Base-by-base conservation (phyloP, 345 rosid genomes). In the Draba incana region DNA sequence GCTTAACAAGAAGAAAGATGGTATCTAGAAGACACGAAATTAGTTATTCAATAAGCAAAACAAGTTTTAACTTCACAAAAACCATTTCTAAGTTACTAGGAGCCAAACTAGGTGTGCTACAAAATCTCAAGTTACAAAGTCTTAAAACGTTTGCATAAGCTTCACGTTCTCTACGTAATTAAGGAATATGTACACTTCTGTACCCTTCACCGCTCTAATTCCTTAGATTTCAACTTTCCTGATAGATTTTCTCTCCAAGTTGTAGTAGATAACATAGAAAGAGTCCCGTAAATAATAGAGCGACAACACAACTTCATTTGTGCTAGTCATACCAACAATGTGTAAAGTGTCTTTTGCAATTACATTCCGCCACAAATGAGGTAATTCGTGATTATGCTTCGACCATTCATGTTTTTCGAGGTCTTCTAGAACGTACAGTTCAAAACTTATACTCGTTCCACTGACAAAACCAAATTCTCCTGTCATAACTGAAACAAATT, bases 81-180 rank as follows among this genome's bases (percentile, higher is more conserved):
- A 0, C 2, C 2, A 8, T 35, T 3, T 8, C 39, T n/a, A 35
- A 1, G 39, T 8, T 35, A 10, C 10, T 35, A 35, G 8, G 39
- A 35, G 39, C 39, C 10, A 35, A 35, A 7, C 10, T 35, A 35
- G 8, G 2, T 1, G 8, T 35, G 38, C 38, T 7, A 35, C 38
- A 6, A 35, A 35, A 35, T 35, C 38, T 35, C 38, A 35, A 35
- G 2, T 11, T 57, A 23, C 6, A 38, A 57, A 7, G 24, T 57
- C 30, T 30, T 57, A 38, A 1, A 38, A 23, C 31, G 41, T 12
- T 20, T 57, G 1, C 45, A 37, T 10, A 38, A 57, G 55, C 44
- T 62, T 62, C 30, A 62, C 55, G 20, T 62, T 25, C 2, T 62
- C 67, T 2, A 47, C 55, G 20, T 62, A 44, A 14, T 47, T 49